These are phyloP conservation scores for Castanea crenata DNA, from an alignment of 306 rosid genomes.

Conservation along the genomic window DNA sequence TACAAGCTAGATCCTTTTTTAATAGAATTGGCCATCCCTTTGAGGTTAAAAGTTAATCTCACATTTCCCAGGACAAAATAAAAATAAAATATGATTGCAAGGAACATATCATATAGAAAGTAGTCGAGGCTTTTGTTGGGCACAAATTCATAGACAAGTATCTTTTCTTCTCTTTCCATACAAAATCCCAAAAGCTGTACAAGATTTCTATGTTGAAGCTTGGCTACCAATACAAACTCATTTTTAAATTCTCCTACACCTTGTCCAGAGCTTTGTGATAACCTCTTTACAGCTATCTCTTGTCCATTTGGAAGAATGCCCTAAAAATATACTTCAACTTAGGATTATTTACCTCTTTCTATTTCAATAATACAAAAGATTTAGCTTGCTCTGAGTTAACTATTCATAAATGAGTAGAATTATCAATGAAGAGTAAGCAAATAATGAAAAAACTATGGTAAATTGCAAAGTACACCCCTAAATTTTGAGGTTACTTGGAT, in stretches of 20 bases:
- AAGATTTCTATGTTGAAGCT: conserved; percentile 28
- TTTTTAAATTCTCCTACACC: conserved; percentile 36
- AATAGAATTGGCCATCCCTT: not conserved
- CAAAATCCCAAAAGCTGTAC: conserved; percentile 19
- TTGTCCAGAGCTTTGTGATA: conserved; percentile 29
- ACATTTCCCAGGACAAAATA: not conserved
- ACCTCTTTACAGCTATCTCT: conserved; percentile 38
- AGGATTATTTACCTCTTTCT: not conserved
- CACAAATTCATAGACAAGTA: conserved; percentile 38
- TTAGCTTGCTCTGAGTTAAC: no score
- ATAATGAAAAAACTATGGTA: not conserved
- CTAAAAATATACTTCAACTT: conserved; percentile 13
- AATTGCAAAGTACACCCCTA: no score
- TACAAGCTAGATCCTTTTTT: not conserved
- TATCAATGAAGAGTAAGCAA: not conserved
- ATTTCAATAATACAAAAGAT: no score
- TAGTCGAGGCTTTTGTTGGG: conserved; percentile 38
- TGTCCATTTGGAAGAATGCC: conserved; percentile 25
- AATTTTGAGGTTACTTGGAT: no score
- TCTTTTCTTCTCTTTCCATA: conserved; percentile 37
- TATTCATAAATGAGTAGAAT: not conserved
- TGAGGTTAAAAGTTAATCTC: not conserved
- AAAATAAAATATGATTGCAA: no score
- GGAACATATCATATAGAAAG: conserved; percentile 12
- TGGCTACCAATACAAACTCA: conserved; percentile 37